Conservation (phyloP, 208 protist genomes). For the Herpetomonas tarakana region DNA sequence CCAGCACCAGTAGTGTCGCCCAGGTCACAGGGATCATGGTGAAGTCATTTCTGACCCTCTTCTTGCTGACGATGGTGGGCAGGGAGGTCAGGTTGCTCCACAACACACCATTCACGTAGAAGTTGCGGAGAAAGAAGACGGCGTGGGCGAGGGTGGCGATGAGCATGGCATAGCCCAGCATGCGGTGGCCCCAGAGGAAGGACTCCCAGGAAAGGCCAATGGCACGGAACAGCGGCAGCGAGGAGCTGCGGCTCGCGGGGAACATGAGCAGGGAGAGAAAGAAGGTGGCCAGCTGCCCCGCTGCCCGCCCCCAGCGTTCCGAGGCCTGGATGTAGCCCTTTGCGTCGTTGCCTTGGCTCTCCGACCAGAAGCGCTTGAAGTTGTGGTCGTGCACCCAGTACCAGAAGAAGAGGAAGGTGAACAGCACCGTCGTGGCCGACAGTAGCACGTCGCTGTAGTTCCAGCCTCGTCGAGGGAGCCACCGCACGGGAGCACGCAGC, state of each 20-base stretch:
- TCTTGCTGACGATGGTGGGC: slow-evolving; percentile 11
- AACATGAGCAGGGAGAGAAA: slow-evolving; percentile 58
- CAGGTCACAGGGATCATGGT: slow-evolving; percentile 37
- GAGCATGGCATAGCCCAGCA: slow-evolving; percentile 35
- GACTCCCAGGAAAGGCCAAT: slow-evolving; percentile 52
- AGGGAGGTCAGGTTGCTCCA: slow-evolving; percentile 24
- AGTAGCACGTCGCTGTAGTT: slow-evolving; percentile 29
- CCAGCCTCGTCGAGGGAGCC: slow-evolving; percentile 14
- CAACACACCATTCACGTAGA: slow-evolving; percentile 21
- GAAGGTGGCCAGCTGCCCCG: slow-evolving; percentile 56
- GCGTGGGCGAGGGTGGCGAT: slow-evolving; percentile 24
- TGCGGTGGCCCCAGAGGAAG: slow-evolving; percentile 50
- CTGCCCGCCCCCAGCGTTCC: slow-evolving; percentile 37
- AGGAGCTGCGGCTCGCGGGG: slow-evolving; percentile 47
- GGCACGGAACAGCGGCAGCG: slow-evolving; percentile 35
- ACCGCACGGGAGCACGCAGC: slow-evolving; percentile 21
- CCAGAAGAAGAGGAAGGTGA: slow-evolving; percentile 40
- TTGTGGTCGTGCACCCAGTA: slow-evolving; percentile 72
- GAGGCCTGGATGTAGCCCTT: slow-evolving; percentile 6
- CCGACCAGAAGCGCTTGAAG: slow-evolving; percentile 27
- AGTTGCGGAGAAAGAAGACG: slow-evolving; percentile 21
- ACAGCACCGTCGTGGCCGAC: slow-evolving; percentile 19
- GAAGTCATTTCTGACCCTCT: slow-evolving; percentile 27
- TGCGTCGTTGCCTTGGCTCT: slow-evolving; percentile 5
- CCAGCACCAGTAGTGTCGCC: slow-evolving; percentile 32